Base-by-base conservation (phyloP, 495 filamentous ascomycete genomes). In the Entonaema liquescens region DNA sequence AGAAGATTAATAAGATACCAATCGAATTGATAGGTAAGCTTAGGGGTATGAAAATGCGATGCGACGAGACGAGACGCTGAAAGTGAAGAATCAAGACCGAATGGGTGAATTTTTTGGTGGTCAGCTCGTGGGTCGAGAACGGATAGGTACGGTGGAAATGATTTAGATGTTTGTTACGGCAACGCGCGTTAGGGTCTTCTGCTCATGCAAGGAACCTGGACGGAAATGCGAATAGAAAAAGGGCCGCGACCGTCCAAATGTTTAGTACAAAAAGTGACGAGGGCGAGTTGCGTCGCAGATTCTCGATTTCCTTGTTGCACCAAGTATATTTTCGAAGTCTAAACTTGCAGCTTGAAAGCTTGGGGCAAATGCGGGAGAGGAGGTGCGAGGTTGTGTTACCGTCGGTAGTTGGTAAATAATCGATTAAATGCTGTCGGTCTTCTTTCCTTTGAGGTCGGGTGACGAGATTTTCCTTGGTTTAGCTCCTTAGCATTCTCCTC, bases 191-290 rank as follows among this genome's bases (percentile, higher is more conserved):
- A 65, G 65, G 70, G 23, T 68, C 33, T 36, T 38, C 50, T 44
- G 62, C 53, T 62, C 59, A 73, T 73, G 70, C 70, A 73, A 73
- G 70, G 65, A 65, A 73, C 70, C 60, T 65, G 23, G 42, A 47
- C 21, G 42, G 42, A 47, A 47, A 47, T 21, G 42, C 42, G 19
- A 47, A 2, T 47, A 23, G 19, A 47, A 47, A 9, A 47, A 47
- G 15, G 5, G 12, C 12, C 19, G 26, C 21, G 50, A 11, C 25
- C 12, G 25, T 53, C 23, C 25, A 53, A 25, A 29, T 53, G 28
- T 29, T 29, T 53, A n/a, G 50, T 53, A 29, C 25, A 44, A 29
- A 53, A 53, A 28, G 13, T 28, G 50, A 53, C 42, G 28, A 29
- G 50, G 23, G 4, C 50, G 25, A 29, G 28, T 26, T 25, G 17